Evolutionary conservation across 495 filamentous ascomycete species (phyloP).

Genomic region (Viridothelium virens): DNA sequence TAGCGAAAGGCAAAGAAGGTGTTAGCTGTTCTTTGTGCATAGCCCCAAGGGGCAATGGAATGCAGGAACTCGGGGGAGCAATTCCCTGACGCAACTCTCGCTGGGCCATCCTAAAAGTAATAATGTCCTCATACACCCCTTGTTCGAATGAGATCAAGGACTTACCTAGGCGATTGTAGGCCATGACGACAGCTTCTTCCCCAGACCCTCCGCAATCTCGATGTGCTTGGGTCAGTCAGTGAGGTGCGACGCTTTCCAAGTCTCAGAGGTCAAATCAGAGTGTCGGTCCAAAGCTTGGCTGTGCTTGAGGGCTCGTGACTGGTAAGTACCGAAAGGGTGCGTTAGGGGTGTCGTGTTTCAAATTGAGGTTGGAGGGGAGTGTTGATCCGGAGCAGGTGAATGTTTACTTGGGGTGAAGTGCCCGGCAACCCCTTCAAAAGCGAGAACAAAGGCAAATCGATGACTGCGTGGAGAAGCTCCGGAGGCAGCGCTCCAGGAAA

Average conservation of each 20-base stretch:
- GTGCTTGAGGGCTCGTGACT: neutral
- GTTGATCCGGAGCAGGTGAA: conserved; percentile 3
- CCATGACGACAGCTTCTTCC: conserved; percentile 27
- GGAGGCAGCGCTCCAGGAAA: neutral
- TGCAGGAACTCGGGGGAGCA: conserved; percentile 18
- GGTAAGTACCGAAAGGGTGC: neutral
- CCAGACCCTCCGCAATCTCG: neutral
- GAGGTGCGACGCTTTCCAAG: neutral
- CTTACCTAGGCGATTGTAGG: conserved; percentile 69
- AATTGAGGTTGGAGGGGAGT: conserved; percentile 6
- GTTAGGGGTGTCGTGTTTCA: conserved; percentile 10
- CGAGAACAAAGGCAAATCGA: neutral
- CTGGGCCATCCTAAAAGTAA: neutral
- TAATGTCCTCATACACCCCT: neutral
- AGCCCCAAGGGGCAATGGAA: neutral
- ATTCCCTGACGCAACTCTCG: conserved; percentile 4
- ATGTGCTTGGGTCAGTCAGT: neutral
- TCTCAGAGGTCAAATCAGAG: conserved; percentile 8
- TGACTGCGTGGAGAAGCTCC: neutral
- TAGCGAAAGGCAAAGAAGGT: neutral
- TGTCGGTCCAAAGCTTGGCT: neutral
- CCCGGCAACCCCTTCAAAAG: neutral
- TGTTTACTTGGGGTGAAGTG: conserved; percentile 3
- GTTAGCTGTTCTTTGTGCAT: conserved; percentile 5
- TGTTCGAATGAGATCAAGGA: conserved; percentile 28